These are phyloP conservation scores for Moringa oleifera DNA, from an alignment of 345 rosid species.

Conservation along the genomic window DNA sequence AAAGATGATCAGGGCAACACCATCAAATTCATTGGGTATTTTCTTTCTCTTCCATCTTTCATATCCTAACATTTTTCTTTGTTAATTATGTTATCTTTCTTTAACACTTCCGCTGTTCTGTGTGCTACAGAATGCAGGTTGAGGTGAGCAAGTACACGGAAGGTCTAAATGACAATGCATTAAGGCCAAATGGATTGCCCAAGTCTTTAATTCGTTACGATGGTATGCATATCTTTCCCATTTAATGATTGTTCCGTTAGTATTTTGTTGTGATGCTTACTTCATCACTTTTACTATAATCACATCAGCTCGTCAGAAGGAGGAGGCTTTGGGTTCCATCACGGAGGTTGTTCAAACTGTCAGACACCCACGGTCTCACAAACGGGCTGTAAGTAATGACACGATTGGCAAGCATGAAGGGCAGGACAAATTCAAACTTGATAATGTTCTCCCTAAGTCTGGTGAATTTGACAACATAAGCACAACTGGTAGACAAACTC, in stretches of 20 bases:
- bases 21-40: conserved; percentile 89
- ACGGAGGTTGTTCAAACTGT: conserved; percentile 86
- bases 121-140: conserved; percentile 82
- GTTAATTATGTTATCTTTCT: background rate
- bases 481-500: conserved; percentile 39
- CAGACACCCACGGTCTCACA: conserved; percentile 51
- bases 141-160: conserved; percentile 96
- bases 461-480: conserved; percentile 15
- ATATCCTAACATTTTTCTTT: background rate
- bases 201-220: conserved; percentile 85
- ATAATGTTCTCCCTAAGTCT: conserved; percentile 33
- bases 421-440: conserved; percentile 32
- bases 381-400: conserved; percentile 30
- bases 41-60: conserved; percentile 11
- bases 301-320: conserved; percentile 86
- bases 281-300: background rate
- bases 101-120: background rate
- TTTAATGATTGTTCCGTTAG: background rate
- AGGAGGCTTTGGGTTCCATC: conserved; percentile 68
- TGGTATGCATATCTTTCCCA: conserved; percentile 34
- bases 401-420: conserved; percentile 20
- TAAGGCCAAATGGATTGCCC: conserved; percentile 90
- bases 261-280: background rate
- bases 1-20: conserved; percentile 71
- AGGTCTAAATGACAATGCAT: conserved; percentile 61